phyloP scores from a whole-genome alignment of 768 basidiomycete genomes.

The Termitomyces sp. region DNA sequence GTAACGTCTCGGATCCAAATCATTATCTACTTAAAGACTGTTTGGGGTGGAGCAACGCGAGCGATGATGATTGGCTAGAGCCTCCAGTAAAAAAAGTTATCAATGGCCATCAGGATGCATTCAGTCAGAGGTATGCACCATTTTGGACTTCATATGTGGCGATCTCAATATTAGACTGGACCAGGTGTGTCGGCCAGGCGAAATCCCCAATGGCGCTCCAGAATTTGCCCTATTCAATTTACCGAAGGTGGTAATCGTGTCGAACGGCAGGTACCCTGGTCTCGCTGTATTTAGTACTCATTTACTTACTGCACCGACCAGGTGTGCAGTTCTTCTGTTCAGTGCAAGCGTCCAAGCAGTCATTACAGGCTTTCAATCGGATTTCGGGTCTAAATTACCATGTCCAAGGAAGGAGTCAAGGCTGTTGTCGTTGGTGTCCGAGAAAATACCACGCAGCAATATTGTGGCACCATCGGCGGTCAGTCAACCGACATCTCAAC shows the following conservation, averaged over 20 bases:
- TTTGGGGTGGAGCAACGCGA: slow-evolving; percentile 44
- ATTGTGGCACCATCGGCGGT: slow-evolving; percentile 62
- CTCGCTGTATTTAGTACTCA: background rate
- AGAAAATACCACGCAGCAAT: slow-evolving; percentile 44
- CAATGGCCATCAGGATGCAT: slow-evolving; percentile 48
- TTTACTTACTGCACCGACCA: slow-evolving; percentile 14
- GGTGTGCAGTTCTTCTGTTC: slow-evolving; percentile 47
- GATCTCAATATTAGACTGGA: slow-evolving; percentile 31
- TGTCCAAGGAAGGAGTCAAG: slow-evolving; percentile 53
- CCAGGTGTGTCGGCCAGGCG: slow-evolving; percentile 40
- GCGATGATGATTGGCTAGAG: slow-evolving; percentile 44
- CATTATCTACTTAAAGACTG: slow-evolving; percentile 46
- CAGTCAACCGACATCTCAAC: slow-evolving; percentile 55
- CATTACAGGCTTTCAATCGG: background rate
- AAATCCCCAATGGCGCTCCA: slow-evolving; percentile 30
- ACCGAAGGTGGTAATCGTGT: slow-evolving; percentile 49
- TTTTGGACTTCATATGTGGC: background rate
- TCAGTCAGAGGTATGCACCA: slow-evolving; percentile 41
- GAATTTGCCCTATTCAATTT: slow-evolving; percentile 44
- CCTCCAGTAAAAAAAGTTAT: slow-evolving; percentile 38
- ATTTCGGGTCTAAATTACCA: slow-evolving; percentile 44
- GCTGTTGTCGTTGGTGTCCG: slow-evolving; percentile 59
- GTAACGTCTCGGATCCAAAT: slow-evolving; percentile 39
- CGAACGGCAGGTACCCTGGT: slow-evolving; percentile 44
- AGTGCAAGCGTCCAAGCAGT: slow-evolving; percentile 28